These are phyloP conservation scores for Penicillium occitanis DNA, from an alignment of 2,329 filamentous ascomycete genomes.

Conservation along the genomic window DNA sequence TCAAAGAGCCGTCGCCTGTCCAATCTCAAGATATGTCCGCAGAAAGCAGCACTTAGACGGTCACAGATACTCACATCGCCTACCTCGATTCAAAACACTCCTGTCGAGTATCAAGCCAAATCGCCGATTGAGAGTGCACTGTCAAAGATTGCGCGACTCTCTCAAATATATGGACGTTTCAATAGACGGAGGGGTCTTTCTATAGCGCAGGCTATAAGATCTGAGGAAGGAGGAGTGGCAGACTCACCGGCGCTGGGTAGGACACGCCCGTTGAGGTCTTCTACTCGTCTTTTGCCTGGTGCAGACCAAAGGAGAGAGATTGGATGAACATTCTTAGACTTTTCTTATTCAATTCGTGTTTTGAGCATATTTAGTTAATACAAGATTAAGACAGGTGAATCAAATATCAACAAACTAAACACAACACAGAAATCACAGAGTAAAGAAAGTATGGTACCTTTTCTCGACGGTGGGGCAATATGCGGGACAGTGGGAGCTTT, in stretches of 20 bases:
- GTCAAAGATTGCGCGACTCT: neutral
- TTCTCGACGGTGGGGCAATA: slow-evolving; percentile 9
- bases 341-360: too few relatives aligned
- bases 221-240: neutral
- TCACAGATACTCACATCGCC: neutral
- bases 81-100: slow-evolving; percentile 15
- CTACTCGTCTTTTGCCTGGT: neutral
- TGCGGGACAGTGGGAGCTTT: slow-evolving; percentile 17
- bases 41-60: neutral
- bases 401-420: neutral
- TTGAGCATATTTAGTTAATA: neutral
- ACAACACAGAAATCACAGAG: neutral
- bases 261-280: neutral
- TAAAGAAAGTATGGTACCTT: neutral
- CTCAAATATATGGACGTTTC: neutral
- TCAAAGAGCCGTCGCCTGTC: neutral
- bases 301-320: neutral
- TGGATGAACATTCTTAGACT: too few relatives aligned
- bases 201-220: neutral
- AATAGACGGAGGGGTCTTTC: neutral
- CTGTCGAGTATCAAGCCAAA: slow-evolving; percentile 3
- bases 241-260: neutral
- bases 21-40: slow-evolving; percentile 4
- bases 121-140: neutral
- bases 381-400: neutral